Base-by-base conservation (phyloP, 1,139 yeast species). In the Yamadazyma pseudoaaseri region DNA sequence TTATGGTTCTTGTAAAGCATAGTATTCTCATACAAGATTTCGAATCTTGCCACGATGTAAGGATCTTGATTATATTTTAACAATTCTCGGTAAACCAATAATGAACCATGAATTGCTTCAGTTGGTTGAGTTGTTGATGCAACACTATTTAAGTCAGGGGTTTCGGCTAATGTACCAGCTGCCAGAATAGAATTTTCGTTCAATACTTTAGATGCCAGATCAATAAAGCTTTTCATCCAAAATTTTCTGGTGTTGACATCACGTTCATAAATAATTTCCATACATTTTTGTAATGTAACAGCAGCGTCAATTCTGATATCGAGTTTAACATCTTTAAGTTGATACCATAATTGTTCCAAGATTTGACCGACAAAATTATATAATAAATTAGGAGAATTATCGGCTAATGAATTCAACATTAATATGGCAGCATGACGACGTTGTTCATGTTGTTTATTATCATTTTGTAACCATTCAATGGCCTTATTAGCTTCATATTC, bases 381-480 rank as follows among this genome's bases (percentile, higher is more conserved):
- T 34, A 92, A 65, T 33, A 89, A 66, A 9, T 95, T 86, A 2
- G 97, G 96, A 3, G 95, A 85, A 52, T 87, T 86, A 37, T 79
- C 79, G 0, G 97, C 96, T 43, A 92, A 72, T 1, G 97, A 85
- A 10, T 84, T 77, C 29, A 92, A 76, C 37, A 89, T 82, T 36
- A 92, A 67, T 13, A 92, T 82, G 1, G 97, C 96, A 0, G 97
- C 96, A 56, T 89, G 96, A 43, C 95, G 76, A 49, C 95, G 75
- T 35, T 76, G 76, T 48, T 87, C 96, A 40, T 66, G 68, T 51
- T 84, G 90, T 46, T 86, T 81, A 46, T 83, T 90, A 31, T 77
- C 80, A 15, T 82, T 71, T 37, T 85, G 90, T 22, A 92, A 71
- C 95, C 97, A 85, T 56, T 92, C 97, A 34, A 90, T 70, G 29